Conservation (phyloP, 371 early-diverging fungal species). For the Syncephalis plumigaleata region DNA sequence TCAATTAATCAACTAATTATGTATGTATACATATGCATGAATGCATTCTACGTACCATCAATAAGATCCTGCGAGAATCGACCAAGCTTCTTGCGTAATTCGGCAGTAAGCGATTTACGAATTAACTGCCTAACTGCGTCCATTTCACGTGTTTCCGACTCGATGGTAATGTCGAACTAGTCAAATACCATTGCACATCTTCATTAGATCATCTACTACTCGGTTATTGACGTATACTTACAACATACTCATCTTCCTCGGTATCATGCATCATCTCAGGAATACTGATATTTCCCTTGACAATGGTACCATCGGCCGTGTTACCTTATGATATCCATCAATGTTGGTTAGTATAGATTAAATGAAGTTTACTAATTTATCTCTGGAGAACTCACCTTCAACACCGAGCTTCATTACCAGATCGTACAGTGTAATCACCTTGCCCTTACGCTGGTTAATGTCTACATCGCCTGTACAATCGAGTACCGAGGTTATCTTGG, state of each 20-base stretch:
- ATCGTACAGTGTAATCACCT: constrained; percentile 76
- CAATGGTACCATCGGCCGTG: constrained; percentile 38
- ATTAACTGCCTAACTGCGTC: constrained; percentile 50
- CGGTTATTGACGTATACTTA: constrained; percentile 13
- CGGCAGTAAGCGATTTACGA: constrained; percentile 41
- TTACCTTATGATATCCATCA: too few species aligned
- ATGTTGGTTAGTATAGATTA: too few species aligned
- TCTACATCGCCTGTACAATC: constrained; percentile 69
- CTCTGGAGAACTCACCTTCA: too few species aligned
- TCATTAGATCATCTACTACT: neutral
- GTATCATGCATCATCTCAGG: constrained; percentile 91
- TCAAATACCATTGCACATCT: neutral
- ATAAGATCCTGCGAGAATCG: constrained; percentile 59
- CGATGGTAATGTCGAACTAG: constrained; percentile 62
- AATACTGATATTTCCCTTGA: constrained; percentile 57
- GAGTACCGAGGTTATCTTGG: constrained; percentile 32
- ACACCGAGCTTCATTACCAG: constrained; percentile 54
- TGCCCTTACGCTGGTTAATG: constrained; percentile 84
- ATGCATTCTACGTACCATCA: constrained; percentile 24
- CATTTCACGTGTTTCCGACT: constrained; percentile 33
- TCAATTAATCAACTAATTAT: too few species aligned
- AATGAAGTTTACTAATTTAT: too few species aligned
- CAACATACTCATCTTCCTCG: constrained; percentile 58
- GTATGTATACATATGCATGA: too few species aligned
- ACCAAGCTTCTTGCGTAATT: constrained; percentile 38